Base-by-base conservation (phyloP, 1,284 basidiomycete species). In the Naganishia liquefaciens region DNA sequence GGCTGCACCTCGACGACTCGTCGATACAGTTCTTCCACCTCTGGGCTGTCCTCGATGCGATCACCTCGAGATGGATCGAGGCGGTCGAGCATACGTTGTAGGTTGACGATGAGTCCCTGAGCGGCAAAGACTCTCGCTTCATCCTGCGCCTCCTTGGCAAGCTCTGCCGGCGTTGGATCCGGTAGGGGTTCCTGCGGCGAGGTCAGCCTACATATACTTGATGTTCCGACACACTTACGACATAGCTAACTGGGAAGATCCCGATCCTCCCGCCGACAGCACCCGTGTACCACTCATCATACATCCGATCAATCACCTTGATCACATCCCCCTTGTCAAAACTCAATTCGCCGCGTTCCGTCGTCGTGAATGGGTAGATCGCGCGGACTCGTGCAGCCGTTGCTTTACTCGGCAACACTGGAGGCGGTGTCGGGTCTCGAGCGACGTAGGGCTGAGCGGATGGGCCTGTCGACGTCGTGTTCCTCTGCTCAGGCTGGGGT, bases 261-360 rank as follows among this genome's bases (percentile, higher is more conserved):
- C 96, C 96, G 9, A 93, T 93, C 67, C 90, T 83, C 1, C 94
- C 93, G 71, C 89, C 89, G 44, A 93, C 80, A 71, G 98, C 94
- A 2, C 96, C 96, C 52, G 92, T 83, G 94, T 95, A 99, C 96
- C 96, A 99, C 76, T 98, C 93, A 73, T 93, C 90, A 80, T 97
- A 97, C 28, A 90, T 90, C 47, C 91, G 86, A 77, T 98, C 93
- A 11, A 99, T 87, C 17, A 98, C 95, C 71, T 94, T 93, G 80
- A 99, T 94, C 60, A 97, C 82, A 72, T 99, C 96, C 2, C 94
- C 96, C 70, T 90, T 90, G 64, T 90, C 87, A 75, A 99, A 97
- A 1, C 87, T 87, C 5, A 99, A 83, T 78, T 99, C 96, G 15
- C 94, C 95, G 0, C 88, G 84, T 74, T 96, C 93, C 0, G 88